phyloP scores from a whole-genome alignment of 805 yeast species.

The Lipomyces orientalis region DNA sequence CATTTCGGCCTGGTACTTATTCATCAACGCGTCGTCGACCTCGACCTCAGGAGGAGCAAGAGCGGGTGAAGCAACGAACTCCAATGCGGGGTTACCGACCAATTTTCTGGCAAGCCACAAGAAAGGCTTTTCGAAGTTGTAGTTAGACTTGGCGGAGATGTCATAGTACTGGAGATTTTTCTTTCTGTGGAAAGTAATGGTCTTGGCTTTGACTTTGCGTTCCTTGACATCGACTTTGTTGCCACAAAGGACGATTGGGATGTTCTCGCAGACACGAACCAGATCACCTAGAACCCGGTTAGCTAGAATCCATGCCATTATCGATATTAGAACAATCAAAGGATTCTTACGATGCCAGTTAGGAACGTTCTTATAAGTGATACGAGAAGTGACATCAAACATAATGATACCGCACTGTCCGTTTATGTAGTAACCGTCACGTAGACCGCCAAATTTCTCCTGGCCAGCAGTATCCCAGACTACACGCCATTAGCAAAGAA shows the following conservation, averaged over 20 bases:
- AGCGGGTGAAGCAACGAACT: slow-evolving; percentile 99
- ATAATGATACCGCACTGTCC: slow-evolving; percentile 99
- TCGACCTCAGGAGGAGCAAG: slow-evolving; percentile 99
- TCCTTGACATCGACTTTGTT: slow-evolving; percentile 99
- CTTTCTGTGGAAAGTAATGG: slow-evolving; percentile 99
- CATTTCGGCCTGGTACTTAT: slow-evolving; percentile 99
- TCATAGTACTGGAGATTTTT: slow-evolving; percentile 99
- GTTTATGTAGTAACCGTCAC: slow-evolving; percentile 99
- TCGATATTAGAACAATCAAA: background rate
- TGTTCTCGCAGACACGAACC: slow-evolving; percentile 99
- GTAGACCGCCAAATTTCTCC: slow-evolving; percentile 99
- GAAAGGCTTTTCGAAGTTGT: slow-evolving; percentile 99
- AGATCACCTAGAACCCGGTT: slow-evolving; percentile 57
- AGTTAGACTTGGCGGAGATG: slow-evolving; percentile 98
- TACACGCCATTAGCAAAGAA: slow-evolving; percentile 24
- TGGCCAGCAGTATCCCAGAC: slow-evolving; percentile 99
- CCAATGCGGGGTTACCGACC: slow-evolving; percentile 97
- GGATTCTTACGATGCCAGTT: slow-evolving; percentile 89
- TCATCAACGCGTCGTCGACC: slow-evolving; percentile 95
- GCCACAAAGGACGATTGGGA: slow-evolving; percentile 98
- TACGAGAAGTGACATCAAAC: slow-evolving; percentile 99
- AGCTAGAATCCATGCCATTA: background rate
- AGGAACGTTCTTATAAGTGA: slow-evolving; percentile 99
- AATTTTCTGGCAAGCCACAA: slow-evolving; percentile 99
- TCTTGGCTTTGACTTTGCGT: slow-evolving; percentile 99